Evolutionary conservation across 73 alveolate genomes (phyloP).

Genomic region (Symbiodinium natans): DNA sequence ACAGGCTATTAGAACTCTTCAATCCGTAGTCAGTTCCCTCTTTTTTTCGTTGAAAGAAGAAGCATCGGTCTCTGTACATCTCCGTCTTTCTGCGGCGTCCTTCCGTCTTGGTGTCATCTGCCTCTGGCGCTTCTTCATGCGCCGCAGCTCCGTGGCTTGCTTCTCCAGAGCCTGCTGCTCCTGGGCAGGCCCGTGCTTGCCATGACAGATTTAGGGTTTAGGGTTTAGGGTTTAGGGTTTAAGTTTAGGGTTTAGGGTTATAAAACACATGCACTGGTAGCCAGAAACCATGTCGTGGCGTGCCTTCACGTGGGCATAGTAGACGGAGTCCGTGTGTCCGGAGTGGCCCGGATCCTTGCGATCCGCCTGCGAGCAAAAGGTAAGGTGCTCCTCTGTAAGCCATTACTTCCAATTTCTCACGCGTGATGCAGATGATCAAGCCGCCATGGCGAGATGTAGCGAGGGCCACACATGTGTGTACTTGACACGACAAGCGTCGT

Average conservation of each 20-base stretch:
- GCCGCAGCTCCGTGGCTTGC: conserved; percentile 73
- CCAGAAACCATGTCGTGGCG: background rate
- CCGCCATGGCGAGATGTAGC: too few species aligned
- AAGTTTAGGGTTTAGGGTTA: too few species aligned
- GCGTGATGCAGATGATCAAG: background rate
- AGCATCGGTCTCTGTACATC: too few species aligned
- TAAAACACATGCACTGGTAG: too few species aligned
- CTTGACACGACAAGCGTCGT: too few species aligned
- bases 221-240: too few species aligned
- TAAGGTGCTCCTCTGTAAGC: background rate
- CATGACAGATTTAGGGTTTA: too few species aligned
- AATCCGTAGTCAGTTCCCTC: too few species aligned
- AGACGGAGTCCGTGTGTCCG: conserved; percentile 86
- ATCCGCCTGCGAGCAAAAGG: conserved; percentile 29
- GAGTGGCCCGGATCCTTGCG: conserved; percentile 63
- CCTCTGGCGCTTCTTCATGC: conserved; percentile 90
- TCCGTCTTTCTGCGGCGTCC: conserved; percentile 6
- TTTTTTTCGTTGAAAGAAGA: too few species aligned
- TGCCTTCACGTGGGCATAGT: conserved; percentile 83
- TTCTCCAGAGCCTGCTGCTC: conserved; percentile 86
- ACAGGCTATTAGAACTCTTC: too few species aligned
- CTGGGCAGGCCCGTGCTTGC: background rate
- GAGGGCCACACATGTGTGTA: too few species aligned
- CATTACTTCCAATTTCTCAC: background rate
- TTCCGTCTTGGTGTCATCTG: conserved; percentile 69